Percentiles rank a stretch among this genome's conserved stretches.
phyloP scores from a whole-genome alignment of 2,329 filamentous ascomycete genomes.

The Pyrenophora teres region DNA sequence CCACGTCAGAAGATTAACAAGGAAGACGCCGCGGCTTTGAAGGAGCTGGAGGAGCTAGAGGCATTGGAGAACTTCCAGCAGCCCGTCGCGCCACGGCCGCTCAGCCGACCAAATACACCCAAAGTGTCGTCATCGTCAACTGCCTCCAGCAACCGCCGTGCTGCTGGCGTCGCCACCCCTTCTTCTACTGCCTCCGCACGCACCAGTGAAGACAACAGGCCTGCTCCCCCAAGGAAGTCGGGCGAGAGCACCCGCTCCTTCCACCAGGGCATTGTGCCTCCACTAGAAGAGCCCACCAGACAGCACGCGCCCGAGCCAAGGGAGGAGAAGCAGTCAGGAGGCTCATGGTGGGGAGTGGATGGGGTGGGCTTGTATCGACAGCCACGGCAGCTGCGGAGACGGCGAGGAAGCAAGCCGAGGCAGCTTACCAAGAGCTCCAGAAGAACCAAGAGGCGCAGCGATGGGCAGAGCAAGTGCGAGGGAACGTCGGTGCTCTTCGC shows the following conservation, averaged over 20 bases:
- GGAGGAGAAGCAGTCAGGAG: conserved; percentile 47
- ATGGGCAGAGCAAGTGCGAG: conserved; percentile 92
- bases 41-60: conserved; percentile 81
- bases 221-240: conserved; percentile 66
- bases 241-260: conserved; percentile 75
- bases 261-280: conserved; percentile 73
- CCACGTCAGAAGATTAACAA: conserved; percentile 48
- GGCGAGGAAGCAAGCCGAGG: conserved; percentile 91
- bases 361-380: conserved; percentile 83
- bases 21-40: conserved; percentile 77
- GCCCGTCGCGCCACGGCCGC: conserved; percentile 63
- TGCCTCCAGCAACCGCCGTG: conserved; percentile 46
- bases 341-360: conserved; percentile 67
- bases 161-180: conserved; percentile 42
- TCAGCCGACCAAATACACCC: conserved; percentile 76
- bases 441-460: conserved; percentile 95
- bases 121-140: conserved; percentile 60
- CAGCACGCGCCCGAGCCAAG: conserved; percentile 58
- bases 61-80: conserved; percentile 55
- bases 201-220: conserved; percentile 69
- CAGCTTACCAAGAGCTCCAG: conserved; percentile 90
- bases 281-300: conserved; percentile 51
- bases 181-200: conserved; percentile 48
- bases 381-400: conserved; percentile 78
- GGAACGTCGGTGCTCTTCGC: conserved; percentile 79